Percentiles rank a stretch among this genome's conserved stretches.
phyloP scores from a whole-genome alignment of 2,329 filamentous ascomycete species.

The Alternaria arborescens region DNA sequence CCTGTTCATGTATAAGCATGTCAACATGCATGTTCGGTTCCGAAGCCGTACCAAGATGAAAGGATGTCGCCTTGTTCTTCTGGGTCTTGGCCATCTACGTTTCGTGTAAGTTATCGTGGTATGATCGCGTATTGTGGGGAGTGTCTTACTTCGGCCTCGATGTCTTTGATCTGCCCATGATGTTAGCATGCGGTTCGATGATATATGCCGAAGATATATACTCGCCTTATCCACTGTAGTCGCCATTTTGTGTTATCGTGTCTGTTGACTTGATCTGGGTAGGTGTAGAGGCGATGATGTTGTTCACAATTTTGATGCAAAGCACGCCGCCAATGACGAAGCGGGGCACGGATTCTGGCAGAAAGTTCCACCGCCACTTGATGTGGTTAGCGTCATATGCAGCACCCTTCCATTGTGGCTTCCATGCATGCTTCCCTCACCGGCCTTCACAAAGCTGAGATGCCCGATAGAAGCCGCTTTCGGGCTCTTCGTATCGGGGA shows the following conservation, averaged over 20 bases:
- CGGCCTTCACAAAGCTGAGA: conserved; percentile 21
- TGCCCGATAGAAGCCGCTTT: conserved; percentile 38
- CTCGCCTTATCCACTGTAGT: conserved; percentile 95
- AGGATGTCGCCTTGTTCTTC: conserved; percentile 96
- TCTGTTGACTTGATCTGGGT: conserved; percentile 11
- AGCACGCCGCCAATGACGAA: conserved; percentile 36
- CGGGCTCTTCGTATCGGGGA: conserved; percentile 12
- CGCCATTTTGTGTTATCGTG: conserved; percentile 73
- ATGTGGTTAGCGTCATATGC: conserved; percentile 8
- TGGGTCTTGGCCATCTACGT: conserved; percentile 90
- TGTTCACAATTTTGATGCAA: conserved; percentile 45
- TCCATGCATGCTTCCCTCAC: conserved; percentile 15
- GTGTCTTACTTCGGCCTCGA: conserved; percentile 85
- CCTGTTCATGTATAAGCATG: conserved; percentile 54
- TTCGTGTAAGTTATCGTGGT: conserved; percentile 34
- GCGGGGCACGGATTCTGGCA: conserved; percentile 29
- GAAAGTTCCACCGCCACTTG: conserved; percentile 23
- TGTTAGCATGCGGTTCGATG: conserved; percentile 38
- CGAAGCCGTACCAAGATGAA: conserved; percentile 74
- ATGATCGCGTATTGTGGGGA: conserved; percentile 26
- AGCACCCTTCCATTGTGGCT: conserved; percentile 13
- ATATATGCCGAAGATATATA: conserved; percentile 32
- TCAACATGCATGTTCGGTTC: conserved; percentile 8
- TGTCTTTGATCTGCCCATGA: conserved; percentile 81
- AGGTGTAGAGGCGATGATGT: conserved; percentile 16